phyloP scores from a whole-genome alignment of 805 yeast species.

The Candida nonsorbophila region DNA sequence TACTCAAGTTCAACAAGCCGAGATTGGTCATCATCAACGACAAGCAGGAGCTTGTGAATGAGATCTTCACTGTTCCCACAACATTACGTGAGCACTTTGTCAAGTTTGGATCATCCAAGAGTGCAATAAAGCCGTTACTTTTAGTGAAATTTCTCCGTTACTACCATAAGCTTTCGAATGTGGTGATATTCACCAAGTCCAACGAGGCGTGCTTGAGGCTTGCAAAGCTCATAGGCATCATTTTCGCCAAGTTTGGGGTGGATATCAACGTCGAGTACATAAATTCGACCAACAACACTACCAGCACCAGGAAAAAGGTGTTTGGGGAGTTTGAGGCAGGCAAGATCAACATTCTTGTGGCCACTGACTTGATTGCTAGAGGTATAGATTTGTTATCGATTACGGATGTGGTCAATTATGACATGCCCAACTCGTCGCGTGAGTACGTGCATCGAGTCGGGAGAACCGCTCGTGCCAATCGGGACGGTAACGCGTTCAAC shows the following conservation, averaged over 20 bases:
- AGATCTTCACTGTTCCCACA: slow-evolving; percentile 58
- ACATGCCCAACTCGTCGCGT: slow-evolving; percentile 79
- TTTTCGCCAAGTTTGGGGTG: slow-evolving; percentile 21
- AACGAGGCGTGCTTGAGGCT: slow-evolving; percentile 87
- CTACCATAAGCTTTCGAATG: slow-evolving; percentile 30
- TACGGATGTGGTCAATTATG: slow-evolving; percentile 80
- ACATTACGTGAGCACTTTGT: slow-evolving; percentile 43
- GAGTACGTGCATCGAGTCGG: slow-evolving; percentile 97
- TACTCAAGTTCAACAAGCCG: slow-evolving; percentile 66
- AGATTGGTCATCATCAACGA: slow-evolving; percentile 69
- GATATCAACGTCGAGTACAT: slow-evolving; percentile 35
- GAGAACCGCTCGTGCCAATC: slow-evolving; percentile 92
- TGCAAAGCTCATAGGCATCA: slow-evolving; percentile 49
- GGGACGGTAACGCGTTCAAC: slow-evolving; percentile 68
- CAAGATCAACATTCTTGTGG: slow-evolving; percentile 51
- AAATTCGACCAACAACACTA: slow-evolving; percentile 52
- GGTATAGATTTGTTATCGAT: slow-evolving; percentile 81
- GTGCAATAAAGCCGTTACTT: slow-evolving; percentile 66
- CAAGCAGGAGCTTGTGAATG: slow-evolving; percentile 39
- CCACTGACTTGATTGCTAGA: slow-evolving; percentile 93
- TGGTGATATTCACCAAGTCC: slow-evolving; percentile 63
- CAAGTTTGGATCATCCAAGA: slow-evolving; percentile 31
- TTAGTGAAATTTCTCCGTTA: slow-evolving; percentile 49
- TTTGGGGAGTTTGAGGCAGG: slow-evolving; percentile 56
- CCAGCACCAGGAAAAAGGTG: slow-evolving; percentile 46